Conservation (phyloP, 768 basidiomycete species). For the Punctularia strigosozonata region DNA sequence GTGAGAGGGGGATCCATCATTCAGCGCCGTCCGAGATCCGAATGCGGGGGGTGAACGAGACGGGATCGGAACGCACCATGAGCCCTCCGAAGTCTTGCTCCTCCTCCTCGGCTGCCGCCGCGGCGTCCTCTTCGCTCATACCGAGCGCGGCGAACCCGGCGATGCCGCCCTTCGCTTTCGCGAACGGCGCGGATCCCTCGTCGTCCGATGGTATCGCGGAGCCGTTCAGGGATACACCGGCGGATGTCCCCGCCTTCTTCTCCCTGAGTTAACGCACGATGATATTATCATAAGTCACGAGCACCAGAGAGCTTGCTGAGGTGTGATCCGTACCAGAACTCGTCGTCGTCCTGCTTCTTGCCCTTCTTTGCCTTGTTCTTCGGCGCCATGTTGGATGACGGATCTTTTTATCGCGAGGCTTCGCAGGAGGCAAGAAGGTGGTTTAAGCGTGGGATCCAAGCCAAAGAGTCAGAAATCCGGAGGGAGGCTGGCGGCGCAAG, state of each 20-base stretch:
- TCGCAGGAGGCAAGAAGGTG: no score
- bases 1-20: conserved; percentile 4
- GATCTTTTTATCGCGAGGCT: no score
- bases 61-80: conserved; percentile 38
- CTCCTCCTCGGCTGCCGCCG: conserved; percentile 30
- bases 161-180: conserved; percentile 25
- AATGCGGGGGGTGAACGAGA: conserved; percentile 3
- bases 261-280: no score
- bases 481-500: no score
- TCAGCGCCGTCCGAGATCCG: no score
- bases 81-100: conserved; percentile 65
- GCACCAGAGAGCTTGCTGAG: no score
- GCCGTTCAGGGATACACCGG: conserved; percentile 16
- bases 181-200: conserved; percentile 24
- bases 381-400: conserved; percentile 33
- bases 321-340: conserved; percentile 51
- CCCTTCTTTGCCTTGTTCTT: conserved; percentile 82
- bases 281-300: no score
- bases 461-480: no score
- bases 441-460: no score
- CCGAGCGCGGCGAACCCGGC: conserved; percentile 40
- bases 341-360: conserved; percentile 74
- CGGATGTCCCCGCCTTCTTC: conserved; percentile 52
- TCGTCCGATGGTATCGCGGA: conserved; percentile 26
- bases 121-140: conserved; percentile 27